Conservation (phyloP, 2,329 filamentous ascomycete genomes). For the Aureobasidium sp. region DNA sequence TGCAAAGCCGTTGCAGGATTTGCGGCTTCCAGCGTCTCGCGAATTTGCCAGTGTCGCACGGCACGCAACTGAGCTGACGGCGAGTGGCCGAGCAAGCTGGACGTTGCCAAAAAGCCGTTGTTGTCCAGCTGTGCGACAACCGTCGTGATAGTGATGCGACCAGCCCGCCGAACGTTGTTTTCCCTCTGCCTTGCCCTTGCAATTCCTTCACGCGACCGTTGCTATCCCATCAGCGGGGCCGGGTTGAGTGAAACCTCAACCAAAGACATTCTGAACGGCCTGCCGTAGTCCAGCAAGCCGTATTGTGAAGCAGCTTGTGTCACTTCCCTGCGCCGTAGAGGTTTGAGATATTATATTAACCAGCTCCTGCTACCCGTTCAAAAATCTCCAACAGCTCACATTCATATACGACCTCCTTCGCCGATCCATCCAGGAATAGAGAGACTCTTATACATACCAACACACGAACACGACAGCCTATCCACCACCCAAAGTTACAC, state of each 20-base stretch:
- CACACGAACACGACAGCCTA: background rate
- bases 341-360: conserved; percentile 10
- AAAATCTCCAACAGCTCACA: background rate
- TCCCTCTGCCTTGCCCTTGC: background rate
- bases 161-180: conserved; percentile 8
- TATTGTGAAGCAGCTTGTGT: conserved; percentile 10
- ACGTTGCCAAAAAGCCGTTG: conserved; percentile 11
- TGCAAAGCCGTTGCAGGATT: conserved; percentile 10
- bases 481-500: background rate
- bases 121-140: conserved; percentile 7
- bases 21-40: conserved; percentile 4
- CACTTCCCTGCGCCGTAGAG: background rate
- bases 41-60: conserved; percentile 8
- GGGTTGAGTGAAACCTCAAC: conserved; percentile 11
- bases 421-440: conserved; percentile 1
- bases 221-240: conserved; percentile 3
- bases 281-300: background rate
- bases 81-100: background rate
- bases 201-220: conserved; percentile 10
- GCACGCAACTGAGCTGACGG: conserved; percentile 1
- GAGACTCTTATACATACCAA: background rate
- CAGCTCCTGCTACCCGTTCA: background rate
- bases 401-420: background rate
- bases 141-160: conserved; percentile 8
- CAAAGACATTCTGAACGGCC: conserved; percentile 10